Base-by-base conservation (phyloP, 768 basidiomycete species). In the Suillus lakei region DNA sequence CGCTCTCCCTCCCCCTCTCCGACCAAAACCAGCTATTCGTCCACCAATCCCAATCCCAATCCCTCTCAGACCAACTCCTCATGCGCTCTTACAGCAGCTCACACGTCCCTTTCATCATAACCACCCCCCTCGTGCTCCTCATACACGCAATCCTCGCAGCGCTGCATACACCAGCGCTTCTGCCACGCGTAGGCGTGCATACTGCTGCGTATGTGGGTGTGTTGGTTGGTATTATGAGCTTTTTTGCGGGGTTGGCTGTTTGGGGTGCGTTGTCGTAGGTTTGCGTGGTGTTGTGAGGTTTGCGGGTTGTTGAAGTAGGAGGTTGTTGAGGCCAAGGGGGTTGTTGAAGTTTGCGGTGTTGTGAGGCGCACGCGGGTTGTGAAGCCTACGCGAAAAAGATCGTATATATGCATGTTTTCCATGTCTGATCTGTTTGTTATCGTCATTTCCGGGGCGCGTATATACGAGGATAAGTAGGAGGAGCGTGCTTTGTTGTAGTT, bases 131-230 rank as follows among this genome's bases (percentile, higher is more conserved):
- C 1, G 75, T 86, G 34, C 67, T 86, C 34, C 36, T 80, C 7
- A 72, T 89, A 16, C 89, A 91, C 61, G 78, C 83, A 10, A 69
- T 82, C 36, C 83, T 94, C 26, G 79, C 86, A 4, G 76, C 90
- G 21, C 80, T 93, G 61, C 90, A 93, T 68, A 87, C 90, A 0
- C 86, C 91, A 1, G 76, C 82, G 60, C 78, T 92, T 34, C 81
- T 95, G 15, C 90, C 91, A 0, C 83, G 85, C 46, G 84, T 94
- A 32, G 93, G 93, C 8, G 84, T 93, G 34, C 93, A 92, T 60
- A 87, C 86, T 0, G 89, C 88, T 38, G 91, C 91, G 30, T 95
- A 93, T 75, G 80, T 88, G 12, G 87, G 85, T 26, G 80, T 88
- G 53, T 74, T 95, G 36, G 82, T 91, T 5, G 87, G 88, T 0